A percentile compares a stretch with the other conserved stretches of the same genome.
These are phyloP conservation scores for Triglochin maritima DNA, from an alignment of 106 monocot species.

Conservation along the genomic window DNA sequence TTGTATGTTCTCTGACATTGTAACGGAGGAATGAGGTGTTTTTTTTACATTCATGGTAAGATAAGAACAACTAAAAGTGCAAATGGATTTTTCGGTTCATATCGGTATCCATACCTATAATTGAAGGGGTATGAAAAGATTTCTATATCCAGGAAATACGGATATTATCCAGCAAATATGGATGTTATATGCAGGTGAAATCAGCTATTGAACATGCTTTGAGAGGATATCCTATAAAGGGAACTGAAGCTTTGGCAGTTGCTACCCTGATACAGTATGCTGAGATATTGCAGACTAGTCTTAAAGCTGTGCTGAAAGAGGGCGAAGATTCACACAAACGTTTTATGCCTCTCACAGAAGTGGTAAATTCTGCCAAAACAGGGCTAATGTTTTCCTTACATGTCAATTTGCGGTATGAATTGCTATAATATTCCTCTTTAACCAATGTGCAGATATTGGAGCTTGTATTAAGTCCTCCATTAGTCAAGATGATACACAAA, in stretches of 20 bases:
- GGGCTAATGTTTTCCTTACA: no score
- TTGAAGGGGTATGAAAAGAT: no score
- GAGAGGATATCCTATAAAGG: constrained; percentile 39
- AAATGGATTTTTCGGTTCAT: no score
- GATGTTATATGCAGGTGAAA: constrained; percentile 36
- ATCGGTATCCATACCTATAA: not conserved
- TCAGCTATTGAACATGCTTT: constrained; percentile 50
- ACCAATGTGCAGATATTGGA: constrained; percentile 42
- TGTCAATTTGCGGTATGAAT: no score
- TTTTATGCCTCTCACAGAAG: constrained; percentile 47
- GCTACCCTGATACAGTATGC: constrained; percentile 43
- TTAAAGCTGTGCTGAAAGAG: constrained; percentile 56
- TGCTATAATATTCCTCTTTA: not conserved
- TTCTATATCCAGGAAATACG: no score
- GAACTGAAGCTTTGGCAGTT: constrained; percentile 59
- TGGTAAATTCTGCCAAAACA: constrained; percentile 17
- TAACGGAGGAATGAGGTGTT: no score
- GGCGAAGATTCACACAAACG: constrained; percentile 37
- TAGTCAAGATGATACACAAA: constrained; percentile 46
- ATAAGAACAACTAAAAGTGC: no score
- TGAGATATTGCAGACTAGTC: constrained; percentile 47
- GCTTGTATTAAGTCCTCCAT: constrained; percentile 27
- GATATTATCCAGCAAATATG: no score
- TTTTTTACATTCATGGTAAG: no score
- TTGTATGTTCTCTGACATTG: no score